These are phyloP conservation scores for Begonia masoniana DNA, from an alignment of 306 rosid genomes.

Conservation along the genomic window DNA sequence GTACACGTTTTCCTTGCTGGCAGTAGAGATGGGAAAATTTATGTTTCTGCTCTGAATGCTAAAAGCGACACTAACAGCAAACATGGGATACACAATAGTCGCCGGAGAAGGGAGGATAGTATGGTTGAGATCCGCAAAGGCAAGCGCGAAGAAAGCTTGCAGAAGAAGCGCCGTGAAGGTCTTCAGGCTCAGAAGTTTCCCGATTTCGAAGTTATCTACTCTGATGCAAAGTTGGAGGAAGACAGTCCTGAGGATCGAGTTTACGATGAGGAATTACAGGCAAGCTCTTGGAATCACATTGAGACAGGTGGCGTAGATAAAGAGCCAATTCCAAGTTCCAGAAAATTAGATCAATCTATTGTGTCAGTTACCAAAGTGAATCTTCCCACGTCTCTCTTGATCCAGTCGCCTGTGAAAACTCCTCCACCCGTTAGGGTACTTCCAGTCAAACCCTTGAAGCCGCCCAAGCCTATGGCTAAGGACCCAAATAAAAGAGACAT, in stretches of 20 bases:
- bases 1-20: too few relatives aligned
- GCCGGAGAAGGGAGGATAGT: too few relatives aligned
- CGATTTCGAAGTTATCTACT: too few relatives aligned
- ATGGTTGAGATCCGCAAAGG: too few relatives aligned
- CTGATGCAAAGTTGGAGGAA: conserved; percentile 32
- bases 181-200: too few relatives aligned
- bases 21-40: too few relatives aligned
- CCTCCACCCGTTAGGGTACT: neutral
- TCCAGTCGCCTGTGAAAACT: neutral
- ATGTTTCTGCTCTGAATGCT: too few relatives aligned
- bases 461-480: neutral
- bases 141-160: too few relatives aligned
- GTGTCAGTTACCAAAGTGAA: conserved; percentile 17
- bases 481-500: neutral
- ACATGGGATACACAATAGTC: too few relatives aligned
- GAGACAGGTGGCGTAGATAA: conserved; percentile 26
- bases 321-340: conserved; percentile 7
- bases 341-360: conserved; percentile 17
- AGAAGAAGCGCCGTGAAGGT: too few relatives aligned
- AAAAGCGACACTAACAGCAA: too few relatives aligned
- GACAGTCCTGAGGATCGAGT: neutral
- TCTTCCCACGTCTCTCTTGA: conserved; percentile 36
- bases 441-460: neutral
- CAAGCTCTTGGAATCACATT: neutral
- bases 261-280: neutral